Evolutionary conservation across 257 asterid genomes (phyloP).

Genomic region (Thymus quinquecostatus): DNA sequence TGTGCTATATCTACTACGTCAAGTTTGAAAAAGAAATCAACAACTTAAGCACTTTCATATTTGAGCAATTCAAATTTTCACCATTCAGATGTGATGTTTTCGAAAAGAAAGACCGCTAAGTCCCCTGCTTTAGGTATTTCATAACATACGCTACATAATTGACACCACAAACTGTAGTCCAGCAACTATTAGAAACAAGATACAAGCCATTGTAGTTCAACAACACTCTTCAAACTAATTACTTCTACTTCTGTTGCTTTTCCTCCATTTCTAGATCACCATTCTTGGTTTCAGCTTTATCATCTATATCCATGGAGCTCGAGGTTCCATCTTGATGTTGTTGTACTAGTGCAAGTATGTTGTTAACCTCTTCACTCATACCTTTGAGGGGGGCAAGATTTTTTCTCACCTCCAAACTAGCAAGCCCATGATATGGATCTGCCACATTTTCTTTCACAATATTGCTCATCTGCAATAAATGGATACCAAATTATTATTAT

Average conservation of each 20-base stretch:
- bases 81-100: too few species aligned
- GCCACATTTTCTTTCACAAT: conserved; percentile 48
- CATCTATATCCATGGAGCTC: conserved; percentile 33
- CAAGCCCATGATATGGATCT: conserved; percentile 41
- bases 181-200: background rate
- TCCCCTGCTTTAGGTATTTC: too few species aligned
- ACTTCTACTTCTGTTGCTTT: background rate
- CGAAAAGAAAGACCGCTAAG: too few species aligned
- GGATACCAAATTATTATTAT: background rate
- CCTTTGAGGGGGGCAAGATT: conserved; percentile 52
- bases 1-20: too few species aligned
- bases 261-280: conserved; percentile 28
- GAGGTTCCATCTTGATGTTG: background rate
- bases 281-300: background rate
- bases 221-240: conserved; percentile 14
- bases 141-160: too few species aligned
- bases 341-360: conserved; percentile 46
- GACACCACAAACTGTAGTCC: conserved; percentile 2
- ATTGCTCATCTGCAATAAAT: conserved; percentile 59
- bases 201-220: conserved; percentile 2
- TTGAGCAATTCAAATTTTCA: too few species aligned
- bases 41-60: too few species aligned
- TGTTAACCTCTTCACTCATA: conserved; percentile 46
- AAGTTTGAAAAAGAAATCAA: too few species aligned
- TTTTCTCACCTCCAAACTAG: conserved; percentile 49